Evolutionary conservation across 805 yeast genomes (phyloP), one percentile per base, ranked within the genome.

Genomic region (Brettanomyces nanus): DNA sequence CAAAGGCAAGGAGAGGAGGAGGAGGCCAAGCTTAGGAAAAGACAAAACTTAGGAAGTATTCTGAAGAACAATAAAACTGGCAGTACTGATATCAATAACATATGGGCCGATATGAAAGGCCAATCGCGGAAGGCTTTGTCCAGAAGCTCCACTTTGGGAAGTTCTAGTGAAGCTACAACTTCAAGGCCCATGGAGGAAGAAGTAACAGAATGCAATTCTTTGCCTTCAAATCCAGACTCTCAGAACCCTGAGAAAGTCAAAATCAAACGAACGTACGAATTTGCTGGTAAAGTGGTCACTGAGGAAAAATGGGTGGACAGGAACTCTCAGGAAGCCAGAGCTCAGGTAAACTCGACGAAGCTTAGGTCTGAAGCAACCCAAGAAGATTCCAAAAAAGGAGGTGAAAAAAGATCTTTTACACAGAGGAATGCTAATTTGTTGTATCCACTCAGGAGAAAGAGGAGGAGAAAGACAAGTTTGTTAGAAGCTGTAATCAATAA

Each of bases 321-420:
- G 6, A 68, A 75, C 33, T 82, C 95, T 6, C 92, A 92, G 11
- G 96, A 86, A 55, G 97, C 94, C 0, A 76, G 75, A 46, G 95
- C 89, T 15, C 86, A 80, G 51, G 56, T 85, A 31, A 74, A 72
- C 43, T 75, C 81, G 1, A 61, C 76, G 46, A 58, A 35, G 46
- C 47, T 37, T 28, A 35, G 36, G 19, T 18, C 19, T 11, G 6
- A 25, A 4, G 37, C 35, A 13, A n/a, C 33, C 11, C 19, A 38
- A 28, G 23, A 29, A 14, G 28, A 27, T 5, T 6, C 14, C 2
- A 23, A 33, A 20, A 33, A 5, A 2, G 43, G 31, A 15, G 25
- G 17, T 10, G 43, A 3, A 14, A 39, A 27, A 26, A 35, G 4
- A 14, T 29, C 14, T 11, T n/a, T n/a, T n/a, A n/a, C n/a, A n/a